phyloP scores from a whole-genome alignment of 495 filamentous ascomycete species.

The Penicillium samsonianum region DNA sequence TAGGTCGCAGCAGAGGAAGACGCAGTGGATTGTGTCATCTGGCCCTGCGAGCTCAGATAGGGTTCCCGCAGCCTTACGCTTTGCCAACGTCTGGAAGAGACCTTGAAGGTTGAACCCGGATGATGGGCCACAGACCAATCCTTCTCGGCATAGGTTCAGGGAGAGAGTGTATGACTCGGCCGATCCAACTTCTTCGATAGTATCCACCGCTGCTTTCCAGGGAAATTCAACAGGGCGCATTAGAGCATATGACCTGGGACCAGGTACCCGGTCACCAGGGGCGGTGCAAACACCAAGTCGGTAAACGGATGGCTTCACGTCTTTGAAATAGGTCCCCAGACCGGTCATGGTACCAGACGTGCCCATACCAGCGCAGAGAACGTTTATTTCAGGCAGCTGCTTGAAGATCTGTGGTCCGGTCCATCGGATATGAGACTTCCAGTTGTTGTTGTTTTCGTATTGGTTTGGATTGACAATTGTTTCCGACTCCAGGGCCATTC shows the following conservation, averaged over 20 bases:
- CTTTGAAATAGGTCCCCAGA: constrained; percentile 54
- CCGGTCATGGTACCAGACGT: constrained; percentile 58
- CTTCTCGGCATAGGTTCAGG: constrained; percentile 55
- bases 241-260: constrained; percentile 54
- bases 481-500: constrained; percentile 41
- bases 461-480: constrained; percentile 56
- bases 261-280: constrained; percentile 57
- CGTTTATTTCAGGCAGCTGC: constrained; percentile 58
- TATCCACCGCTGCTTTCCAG: constrained; percentile 56
- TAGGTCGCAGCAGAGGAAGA: constrained; percentile 63
- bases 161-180: constrained; percentile 55
- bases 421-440: constrained; percentile 60
- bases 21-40: constrained; percentile 52
- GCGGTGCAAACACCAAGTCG: constrained; percentile 57
- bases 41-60: constrained; percentile 46
- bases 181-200: constrained; percentile 56
- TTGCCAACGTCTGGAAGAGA: constrained; percentile 52
- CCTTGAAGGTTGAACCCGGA: constrained; percentile 60
- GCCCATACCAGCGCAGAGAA: constrained; percentile 60
- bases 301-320: constrained; percentile 51
- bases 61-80: constrained; percentile 46
- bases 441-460: constrained; percentile 62
- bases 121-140: constrained; percentile 60
- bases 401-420: constrained; percentile 59
- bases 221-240: constrained; percentile 57